Evolutionary conservation across 441 rosid genomes (phyloP), one percentile per base, ranked within the genome.

Genomic region (Breynia disticha): DNA sequence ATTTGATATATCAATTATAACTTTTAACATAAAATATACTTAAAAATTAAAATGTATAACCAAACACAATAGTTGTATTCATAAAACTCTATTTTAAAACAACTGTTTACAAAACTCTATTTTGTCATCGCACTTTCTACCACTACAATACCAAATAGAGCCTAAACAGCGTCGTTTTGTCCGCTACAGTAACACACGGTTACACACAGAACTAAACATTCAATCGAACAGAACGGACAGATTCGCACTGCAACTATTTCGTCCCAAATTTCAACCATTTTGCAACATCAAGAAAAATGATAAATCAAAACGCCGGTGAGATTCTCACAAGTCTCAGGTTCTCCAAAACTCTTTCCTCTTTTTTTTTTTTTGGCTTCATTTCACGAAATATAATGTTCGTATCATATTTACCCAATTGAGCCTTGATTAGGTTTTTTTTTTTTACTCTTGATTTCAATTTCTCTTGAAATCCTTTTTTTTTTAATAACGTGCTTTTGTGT

Each of bases 241-340:
- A 24, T 39, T 39, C 11, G n/a, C n/a, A n/a, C 15, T 10, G 43
- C 15, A 13, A 8, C 43, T 3, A 39, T 39, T 4, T 9, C 2
- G 12, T 39, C 43, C 12, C 5, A 39, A 39, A 39, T 14, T 32
- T 9, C 53, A 9, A 22, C 53, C 32, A 24, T 24, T 24, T 7
- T 24, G 28, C 6, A 49, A 19, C 35, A 18, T 5, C 53, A 19
- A 6, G n/a, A n/a, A n/a, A n/a, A 19, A 11, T 16, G 5, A 49
- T 24, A 24, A 24, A 24, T 24, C 32, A 7, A 73, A 60, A 90
- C 87, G 98, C 96, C 98, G 13, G 95, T 85, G 68, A 76, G 98
- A 66, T 86, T 90, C 45, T 75, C 90, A 48, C 93, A 80, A 54
- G 67, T 78, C 61, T 65, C 98, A 75, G 98, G 98, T 90, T 60